Percentiles rank a stretch among this genome's conserved stretches.
Evolutionary conservation across 371 early-diverging fungal genomes (phyloP).

Genomic region (Syncephalastrum racemosum): DNA sequence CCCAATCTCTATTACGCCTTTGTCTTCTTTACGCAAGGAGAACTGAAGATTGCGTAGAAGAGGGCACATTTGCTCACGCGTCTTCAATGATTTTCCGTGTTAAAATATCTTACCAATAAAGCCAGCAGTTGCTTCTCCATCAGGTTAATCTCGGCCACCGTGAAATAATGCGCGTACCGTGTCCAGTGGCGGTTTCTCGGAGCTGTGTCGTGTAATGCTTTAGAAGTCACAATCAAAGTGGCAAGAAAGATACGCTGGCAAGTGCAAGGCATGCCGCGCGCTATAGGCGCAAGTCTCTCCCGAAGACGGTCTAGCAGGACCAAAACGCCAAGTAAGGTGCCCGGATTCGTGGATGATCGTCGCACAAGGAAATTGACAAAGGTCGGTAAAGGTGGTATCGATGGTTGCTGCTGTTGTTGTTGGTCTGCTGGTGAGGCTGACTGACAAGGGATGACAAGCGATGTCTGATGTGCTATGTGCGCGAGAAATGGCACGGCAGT

Average conservation of each 20-base stretch:
- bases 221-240: slow-evolving; percentile 68
- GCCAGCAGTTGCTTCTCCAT: slow-evolving; percentile 81
- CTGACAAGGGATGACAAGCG: slow-evolving; percentile 22
- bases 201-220: slow-evolving; percentile 72
- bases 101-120: slow-evolving; percentile 45
- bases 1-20: too few relatives aligned
- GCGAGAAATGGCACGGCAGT: slow-evolving; percentile 16
- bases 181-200: slow-evolving; percentile 82
- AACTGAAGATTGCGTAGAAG: too few relatives aligned
- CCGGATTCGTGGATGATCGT: slow-evolving; percentile 55
- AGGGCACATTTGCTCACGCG: too few relatives aligned
- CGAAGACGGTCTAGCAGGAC: slow-evolving; percentile 60
- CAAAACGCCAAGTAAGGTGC: slow-evolving; percentile 61
- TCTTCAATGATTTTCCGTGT: background rate
- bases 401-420: slow-evolving; percentile 11
- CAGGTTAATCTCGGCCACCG: slow-evolving; percentile 73
- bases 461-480: slow-evolving; percentile 26
- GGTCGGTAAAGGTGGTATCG: slow-evolving; percentile 41
- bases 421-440: background rate
- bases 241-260: slow-evolving; percentile 79
- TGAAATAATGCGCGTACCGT: slow-evolving; percentile 61
- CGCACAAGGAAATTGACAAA: slow-evolving; percentile 58
- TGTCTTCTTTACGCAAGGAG: too few relatives aligned
- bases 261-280: slow-evolving; percentile 74
- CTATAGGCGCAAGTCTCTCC: slow-evolving; percentile 48